Evolutionary conservation across 768 basidiomycete genomes (phyloP).

Genomic region (Heimioporus sp.): DNA sequence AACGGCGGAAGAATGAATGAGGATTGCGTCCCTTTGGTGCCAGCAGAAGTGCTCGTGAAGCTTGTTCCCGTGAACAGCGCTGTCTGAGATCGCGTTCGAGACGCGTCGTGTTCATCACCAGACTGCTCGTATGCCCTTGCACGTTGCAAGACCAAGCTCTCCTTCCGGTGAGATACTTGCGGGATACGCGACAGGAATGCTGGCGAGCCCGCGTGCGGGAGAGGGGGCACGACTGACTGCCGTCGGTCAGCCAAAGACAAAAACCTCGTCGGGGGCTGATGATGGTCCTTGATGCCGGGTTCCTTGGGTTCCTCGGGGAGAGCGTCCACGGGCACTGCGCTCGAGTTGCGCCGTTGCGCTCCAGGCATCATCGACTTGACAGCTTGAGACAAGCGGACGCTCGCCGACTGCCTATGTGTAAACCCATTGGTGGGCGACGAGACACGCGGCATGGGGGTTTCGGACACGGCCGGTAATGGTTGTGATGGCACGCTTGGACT

Average conservation of each 20-base stretch:
- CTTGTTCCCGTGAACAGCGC: background rate
- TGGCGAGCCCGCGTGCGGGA: background rate
- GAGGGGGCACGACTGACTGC: background rate
- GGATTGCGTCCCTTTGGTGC: slow-evolving; percentile 10
- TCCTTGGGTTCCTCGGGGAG: slow-evolving; percentile 9
- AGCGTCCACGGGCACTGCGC: background rate
- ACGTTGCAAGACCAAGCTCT: slow-evolving; percentile 31
- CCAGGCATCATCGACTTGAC: slow-evolving; percentile 28
- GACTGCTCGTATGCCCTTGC: slow-evolving; percentile 27
- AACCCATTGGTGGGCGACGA: slow-evolving; percentile 7
- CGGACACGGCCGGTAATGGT: slow-evolving; percentile 16
- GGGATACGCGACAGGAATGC: slow-evolving; percentile 10
- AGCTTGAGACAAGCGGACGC: slow-evolving; percentile 19
- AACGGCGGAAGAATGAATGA: slow-evolving; percentile 41
- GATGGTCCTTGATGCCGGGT: slow-evolving; percentile 1
- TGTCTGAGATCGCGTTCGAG: background rate
- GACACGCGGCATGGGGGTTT: slow-evolving; percentile 13
- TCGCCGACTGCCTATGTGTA: slow-evolving; percentile 16
- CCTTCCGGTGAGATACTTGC: slow-evolving; percentile 8
- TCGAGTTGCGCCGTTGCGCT: slow-evolving; percentile 14
- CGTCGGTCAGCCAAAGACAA: slow-evolving; percentile 16
- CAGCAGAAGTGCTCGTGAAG: background rate
- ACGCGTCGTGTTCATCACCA: slow-evolving; percentile 10
- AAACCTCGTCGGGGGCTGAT: slow-evolving; percentile 10
- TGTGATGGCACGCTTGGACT: slow-evolving; percentile 12